Evolutionary conservation across 2,329 filamentous ascomycete genomes (phyloP).

Genomic region (Colletotrichum australisinense): DNA sequence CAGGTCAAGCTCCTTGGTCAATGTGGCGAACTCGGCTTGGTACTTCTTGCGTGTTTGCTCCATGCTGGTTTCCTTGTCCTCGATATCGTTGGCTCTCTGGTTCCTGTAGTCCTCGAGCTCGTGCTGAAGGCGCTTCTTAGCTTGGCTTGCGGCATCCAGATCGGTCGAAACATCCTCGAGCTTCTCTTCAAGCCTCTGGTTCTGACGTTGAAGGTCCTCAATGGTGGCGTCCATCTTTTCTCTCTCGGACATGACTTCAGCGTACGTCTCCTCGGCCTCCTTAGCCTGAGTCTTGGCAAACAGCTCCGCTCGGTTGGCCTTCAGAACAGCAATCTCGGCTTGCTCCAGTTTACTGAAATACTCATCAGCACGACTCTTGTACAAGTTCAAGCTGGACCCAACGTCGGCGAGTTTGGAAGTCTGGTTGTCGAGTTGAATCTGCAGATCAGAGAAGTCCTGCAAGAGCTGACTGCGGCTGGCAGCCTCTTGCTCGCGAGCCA

Average conservation of each 20-base stretch:
- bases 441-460: slow-evolving; percentile 92
- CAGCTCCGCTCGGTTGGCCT: slow-evolving; percentile 90
- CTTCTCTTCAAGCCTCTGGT: slow-evolving; percentile 89
- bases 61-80: slow-evolving; percentile 95
- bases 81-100: slow-evolving; percentile 94
- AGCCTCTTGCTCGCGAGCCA: slow-evolving; percentile 86
- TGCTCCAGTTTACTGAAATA: slow-evolving; percentile 98
- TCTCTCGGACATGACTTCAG: slow-evolving; percentile 89
- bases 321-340: slow-evolving; percentile 94
- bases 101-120: slow-evolving; percentile 97
- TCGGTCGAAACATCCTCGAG: slow-evolving; percentile 93
- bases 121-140: slow-evolving; percentile 94
- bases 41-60: slow-evolving; percentile 99
- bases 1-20: slow-evolving; percentile 92
- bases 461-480: slow-evolving; percentile 89
- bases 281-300: slow-evolving; percentile 91
- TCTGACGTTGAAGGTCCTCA: slow-evolving; percentile 90
- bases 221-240: slow-evolving; percentile 89
- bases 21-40: slow-evolving; percentile 87
- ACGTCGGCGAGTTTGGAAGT: slow-evolving; percentile 87
- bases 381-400: slow-evolving; percentile 84
- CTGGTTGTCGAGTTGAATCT: slow-evolving; percentile 92
- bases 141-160: slow-evolving; percentile 84
- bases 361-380: slow-evolving; percentile 92
- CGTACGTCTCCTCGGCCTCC: slow-evolving; percentile 92